A percentile compares a stretch with the other conserved stretches of the same genome.
phyloP scores from a whole-genome alignment of 495 filamentous ascomycete genomes.

The Cercophora newfieldiana region DNA sequence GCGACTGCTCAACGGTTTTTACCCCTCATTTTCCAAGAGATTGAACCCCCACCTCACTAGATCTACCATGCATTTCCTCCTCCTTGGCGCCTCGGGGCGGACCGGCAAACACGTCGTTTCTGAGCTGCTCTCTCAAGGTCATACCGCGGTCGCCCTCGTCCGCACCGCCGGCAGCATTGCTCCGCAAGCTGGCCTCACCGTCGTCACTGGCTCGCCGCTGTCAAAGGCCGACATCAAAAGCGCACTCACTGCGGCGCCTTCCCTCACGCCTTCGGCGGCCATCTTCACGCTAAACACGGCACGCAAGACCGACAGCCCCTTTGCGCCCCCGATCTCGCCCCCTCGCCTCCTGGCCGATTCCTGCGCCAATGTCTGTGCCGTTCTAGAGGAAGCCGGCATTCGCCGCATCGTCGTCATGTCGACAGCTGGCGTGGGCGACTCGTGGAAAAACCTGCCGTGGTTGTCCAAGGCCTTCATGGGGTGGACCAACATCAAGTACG shows the following conservation, averaged over 20 bases:
- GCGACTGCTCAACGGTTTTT: no score
- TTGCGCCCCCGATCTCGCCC: conserved; percentile 44
- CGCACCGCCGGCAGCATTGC: conserved; percentile 29
- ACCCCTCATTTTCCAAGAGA: background rate
- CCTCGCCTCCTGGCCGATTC: conserved; percentile 49
- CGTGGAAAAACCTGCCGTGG: conserved; percentile 47
- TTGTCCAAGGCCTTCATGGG: conserved; percentile 41
- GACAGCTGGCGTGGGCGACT: conserved; percentile 48
- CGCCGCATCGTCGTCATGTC: conserved; percentile 46
- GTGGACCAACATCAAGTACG: conserved; percentile 48
- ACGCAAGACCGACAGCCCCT: conserved; percentile 46
- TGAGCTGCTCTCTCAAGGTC: conserved; percentile 35
- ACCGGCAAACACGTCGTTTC: conserved; percentile 44
- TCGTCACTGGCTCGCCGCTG: conserved; percentile 42
- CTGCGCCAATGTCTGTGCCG: conserved; percentile 43
- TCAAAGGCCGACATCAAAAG: conserved; percentile 38
- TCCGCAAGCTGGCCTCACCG: conserved; percentile 31
- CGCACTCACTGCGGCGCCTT: conserved; percentile 33
- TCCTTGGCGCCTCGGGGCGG: conserved; percentile 46
- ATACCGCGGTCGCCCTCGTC: conserved; percentile 34
- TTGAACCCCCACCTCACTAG: background rate
- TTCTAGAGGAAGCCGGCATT: conserved; percentile 42
- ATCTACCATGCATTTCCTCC: conserved; percentile 40
- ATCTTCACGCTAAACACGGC: conserved; percentile 49
- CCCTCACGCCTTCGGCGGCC: conserved; percentile 36